phyloP scores from a whole-genome alignment of 2,329 filamentous ascomycete genomes.

The Hypoxylon sp. region DNA sequence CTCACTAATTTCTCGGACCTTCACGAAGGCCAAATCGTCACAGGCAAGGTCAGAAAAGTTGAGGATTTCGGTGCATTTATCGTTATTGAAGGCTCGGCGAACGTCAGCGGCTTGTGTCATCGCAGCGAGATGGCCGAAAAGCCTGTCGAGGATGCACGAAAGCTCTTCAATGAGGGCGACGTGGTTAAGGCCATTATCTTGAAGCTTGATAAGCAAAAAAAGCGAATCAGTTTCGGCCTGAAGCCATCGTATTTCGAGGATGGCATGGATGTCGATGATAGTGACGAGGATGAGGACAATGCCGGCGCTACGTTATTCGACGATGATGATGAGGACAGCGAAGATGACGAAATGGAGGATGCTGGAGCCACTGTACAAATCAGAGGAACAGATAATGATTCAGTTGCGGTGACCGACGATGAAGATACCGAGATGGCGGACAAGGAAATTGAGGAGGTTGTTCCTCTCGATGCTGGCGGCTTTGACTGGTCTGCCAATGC shows the following conservation, averaged over 20 bases:
- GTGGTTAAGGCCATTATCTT: constrained; percentile 92
- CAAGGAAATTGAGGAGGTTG: constrained; percentile 54
- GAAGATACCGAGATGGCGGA: constrained; percentile 61
- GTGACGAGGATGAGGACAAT: constrained; percentile 57
- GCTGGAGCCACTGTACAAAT: constrained; percentile 60
- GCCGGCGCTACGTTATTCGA: constrained; percentile 59
- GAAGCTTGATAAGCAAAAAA: constrained; percentile 79
- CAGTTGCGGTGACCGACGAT: constrained; percentile 57
- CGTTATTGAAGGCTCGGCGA: constrained; percentile 85
- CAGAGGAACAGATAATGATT: constrained; percentile 59
- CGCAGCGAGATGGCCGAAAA: constrained; percentile 91
- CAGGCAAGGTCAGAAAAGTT: constrained; percentile 91
- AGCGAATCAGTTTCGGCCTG: constrained; percentile 87
- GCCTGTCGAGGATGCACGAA: constrained; percentile 83
- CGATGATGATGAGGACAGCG: constrained; percentile 62
- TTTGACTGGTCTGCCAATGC: constrained; percentile 89
- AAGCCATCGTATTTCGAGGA: constrained; percentile 91
- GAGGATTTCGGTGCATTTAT: constrained; percentile 97
- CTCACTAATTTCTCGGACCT: constrained; percentile 82
- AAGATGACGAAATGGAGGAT: constrained; percentile 64
- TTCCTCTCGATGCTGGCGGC: constrained; percentile 77
- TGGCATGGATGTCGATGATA: constrained; percentile 62
- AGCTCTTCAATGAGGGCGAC: constrained; percentile 91
- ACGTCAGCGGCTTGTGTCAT: constrained; percentile 94
- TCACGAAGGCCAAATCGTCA: constrained; percentile 83